These are phyloP conservation scores for Penium margaritaceum DNA, from an alignment of 139 green algal species.

Conservation along the genomic window DNA sequence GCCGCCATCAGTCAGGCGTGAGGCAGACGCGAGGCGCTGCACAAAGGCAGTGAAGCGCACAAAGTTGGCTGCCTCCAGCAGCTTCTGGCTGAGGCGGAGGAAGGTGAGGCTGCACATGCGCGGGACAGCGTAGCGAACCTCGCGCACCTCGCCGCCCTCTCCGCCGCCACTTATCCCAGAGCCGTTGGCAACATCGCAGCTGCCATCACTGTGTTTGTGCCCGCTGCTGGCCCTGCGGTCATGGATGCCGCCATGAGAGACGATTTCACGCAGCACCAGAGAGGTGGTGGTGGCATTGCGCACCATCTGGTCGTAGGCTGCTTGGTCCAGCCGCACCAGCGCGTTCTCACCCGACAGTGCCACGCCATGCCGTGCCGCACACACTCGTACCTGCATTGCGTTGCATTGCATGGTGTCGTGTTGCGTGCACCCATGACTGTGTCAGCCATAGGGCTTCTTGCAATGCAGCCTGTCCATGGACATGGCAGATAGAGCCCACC, in stretches of 20 bases:
- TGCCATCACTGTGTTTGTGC: too few species aligned
- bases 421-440: too few species aligned
- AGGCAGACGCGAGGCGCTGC: too few species aligned
- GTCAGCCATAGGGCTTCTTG: too few species aligned
- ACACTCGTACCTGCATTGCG: not conserved
- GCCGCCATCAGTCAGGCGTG: too few species aligned
- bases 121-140: conserved; percentile 1
- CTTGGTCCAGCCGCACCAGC: conserved; percentile 7
- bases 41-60: conserved; percentile 30
- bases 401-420: too few species aligned
- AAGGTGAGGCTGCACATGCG: conserved; percentile 29
- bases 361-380: conserved; percentile 10
- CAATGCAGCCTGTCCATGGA: not conserved
- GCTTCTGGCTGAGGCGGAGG: conserved; percentile 15
- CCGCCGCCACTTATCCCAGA: too few species aligned
- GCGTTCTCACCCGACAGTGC: conserved; percentile 21
- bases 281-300: not conserved
- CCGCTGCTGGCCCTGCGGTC: too few species aligned
- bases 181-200: too few species aligned
- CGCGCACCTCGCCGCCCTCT: conserved; percentile 1
- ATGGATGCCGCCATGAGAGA: too few species aligned
- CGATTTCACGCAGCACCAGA: conserved; percentile 3
- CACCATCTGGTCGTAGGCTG: conserved; percentile 19
- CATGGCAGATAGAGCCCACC: not conserved
- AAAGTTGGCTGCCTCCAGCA: conserved; percentile 37